Evolutionary conservation across 345 rosid genomes (phyloP).

Genomic region (Adansonia digitata): DNA sequence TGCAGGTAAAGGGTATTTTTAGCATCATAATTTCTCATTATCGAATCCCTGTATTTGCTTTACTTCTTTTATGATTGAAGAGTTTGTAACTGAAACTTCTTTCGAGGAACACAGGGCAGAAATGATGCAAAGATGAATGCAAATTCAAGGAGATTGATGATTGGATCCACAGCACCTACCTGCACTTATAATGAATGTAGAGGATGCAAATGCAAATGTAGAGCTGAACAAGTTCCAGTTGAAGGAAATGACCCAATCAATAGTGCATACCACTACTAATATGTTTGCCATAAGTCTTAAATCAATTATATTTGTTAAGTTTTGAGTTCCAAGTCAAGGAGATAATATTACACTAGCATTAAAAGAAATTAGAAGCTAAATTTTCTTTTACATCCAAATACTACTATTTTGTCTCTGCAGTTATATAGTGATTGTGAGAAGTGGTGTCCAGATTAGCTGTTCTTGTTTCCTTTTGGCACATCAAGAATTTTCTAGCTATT

Average conservation of each 20-base stretch:
- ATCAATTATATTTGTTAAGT: slow-evolving; percentile 1
- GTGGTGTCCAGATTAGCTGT: not conserved
- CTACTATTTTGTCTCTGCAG: not conserved
- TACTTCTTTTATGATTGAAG: not conserved
- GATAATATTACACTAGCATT: not conserved
- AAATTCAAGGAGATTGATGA: slow-evolving; percentile 61
- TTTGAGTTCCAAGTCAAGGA: too few relatives aligned
- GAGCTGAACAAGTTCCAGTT: slow-evolving; percentile 92
- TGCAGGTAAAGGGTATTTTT: slow-evolving; percentile 28
- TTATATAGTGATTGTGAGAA: not conserved
- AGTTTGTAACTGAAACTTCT: not conserved
- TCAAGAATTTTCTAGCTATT: not conserved
- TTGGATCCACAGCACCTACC: slow-evolving; percentile 90
- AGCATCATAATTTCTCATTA: not conserved
- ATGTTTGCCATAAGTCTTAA: slow-evolving; percentile 69
- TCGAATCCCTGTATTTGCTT: not conserved
- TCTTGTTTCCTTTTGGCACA: not conserved
- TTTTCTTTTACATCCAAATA: slow-evolving; percentile 3
- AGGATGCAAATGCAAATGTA: slow-evolving; percentile 89
- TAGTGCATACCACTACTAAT: slow-evolving; percentile 80
- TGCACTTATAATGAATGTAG: slow-evolving; percentile 93
- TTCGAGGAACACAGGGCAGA: slow-evolving; percentile 28
- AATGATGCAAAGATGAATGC: slow-evolving; percentile 20
- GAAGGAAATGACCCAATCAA: slow-evolving; percentile 90
- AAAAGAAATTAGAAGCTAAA: not conserved